These are phyloP conservation scores for Sporothrix euskadiensis DNA, from an alignment of 2,329 filamentous ascomycete genomes.

Conservation along the genomic window DNA sequence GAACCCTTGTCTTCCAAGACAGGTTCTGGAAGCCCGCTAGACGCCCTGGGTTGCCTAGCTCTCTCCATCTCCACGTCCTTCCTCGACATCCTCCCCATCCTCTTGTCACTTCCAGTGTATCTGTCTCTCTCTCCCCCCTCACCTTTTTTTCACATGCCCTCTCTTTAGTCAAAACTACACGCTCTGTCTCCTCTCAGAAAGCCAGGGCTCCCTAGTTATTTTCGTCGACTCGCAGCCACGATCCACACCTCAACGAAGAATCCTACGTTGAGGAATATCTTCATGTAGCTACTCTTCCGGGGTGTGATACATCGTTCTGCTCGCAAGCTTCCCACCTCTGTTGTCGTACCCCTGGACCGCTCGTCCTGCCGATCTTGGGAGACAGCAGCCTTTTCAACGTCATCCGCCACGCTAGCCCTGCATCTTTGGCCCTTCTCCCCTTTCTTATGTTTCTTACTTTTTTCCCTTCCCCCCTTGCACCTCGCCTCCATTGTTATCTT, in stretches of 20 bases:
- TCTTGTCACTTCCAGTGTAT: not conserved
- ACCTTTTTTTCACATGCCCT: conserved; percentile 9
- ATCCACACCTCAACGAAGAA: conserved; percentile 6
- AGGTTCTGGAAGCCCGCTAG: conserved; percentile 21
- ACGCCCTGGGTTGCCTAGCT: not conserved
- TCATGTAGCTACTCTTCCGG: conserved; percentile 12
- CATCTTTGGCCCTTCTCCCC: conserved; percentile 24
- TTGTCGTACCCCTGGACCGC: conserved; percentile 13
- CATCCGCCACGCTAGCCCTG: conserved; percentile 25
- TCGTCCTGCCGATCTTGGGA: conserved; percentile 22
- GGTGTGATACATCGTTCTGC: conserved; percentile 16
- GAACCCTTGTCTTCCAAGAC: not conserved
- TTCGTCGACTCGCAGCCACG: conserved; percentile 20
- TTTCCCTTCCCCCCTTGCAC: not conserved
- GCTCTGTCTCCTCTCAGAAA: not conserved
- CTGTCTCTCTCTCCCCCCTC: not conserved
- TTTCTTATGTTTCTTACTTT: conserved; percentile 5
- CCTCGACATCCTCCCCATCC: not conserved
- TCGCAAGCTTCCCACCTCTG: not conserved
- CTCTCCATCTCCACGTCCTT: not conserved
- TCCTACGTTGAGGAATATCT: not conserved
- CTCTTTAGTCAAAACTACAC: not conserved
- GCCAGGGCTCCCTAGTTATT: conserved; percentile 11
- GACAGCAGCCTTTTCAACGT: conserved; percentile 22
- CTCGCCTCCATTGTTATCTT: not conserved